Base-by-base conservation (phyloP, 805 yeast genomes). In the Tetrapisispora namnaoensis region DNA sequence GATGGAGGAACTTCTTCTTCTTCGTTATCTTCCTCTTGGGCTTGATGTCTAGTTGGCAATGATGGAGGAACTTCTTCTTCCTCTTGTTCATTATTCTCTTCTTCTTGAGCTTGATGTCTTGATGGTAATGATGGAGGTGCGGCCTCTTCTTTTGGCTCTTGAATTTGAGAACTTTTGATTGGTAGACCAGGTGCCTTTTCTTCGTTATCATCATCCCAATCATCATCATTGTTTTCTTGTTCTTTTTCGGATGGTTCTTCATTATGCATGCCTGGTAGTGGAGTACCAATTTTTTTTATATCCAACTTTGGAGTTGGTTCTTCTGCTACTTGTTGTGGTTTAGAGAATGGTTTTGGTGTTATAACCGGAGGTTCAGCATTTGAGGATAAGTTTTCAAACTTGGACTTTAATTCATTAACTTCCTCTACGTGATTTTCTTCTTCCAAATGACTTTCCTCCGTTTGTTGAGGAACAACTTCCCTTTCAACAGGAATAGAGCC, bases 401-500 rank as follows among this genome's bases (percentile, higher is more conserved):
- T 70, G 17, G 67, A 65, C 55, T 65, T 70, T 54, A 70, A 56
- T 40, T 68, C 66, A 21, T 64, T 53, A 30, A 70, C 69, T 42
- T 60, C 59, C 20, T 49, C 54, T 39, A 55, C 58, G 18, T 54
- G 60, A 14, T 66, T 65, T 8, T 53, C 54, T 17, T 53, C 56
- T 4, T 59, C 56, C n/a, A n/a, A n/a, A n/a, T 54, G 60, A 14
- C 65, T 65, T 8, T 53, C 54, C n/a, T 53, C 56, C 3, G 59
- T 56, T 47, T 68, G 69, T 22, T 52, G 18, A 4, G 57, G 46
- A 14, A 58, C 56, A 30, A 65, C 57, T 53, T 45, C 60, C 55
- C 44, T 70, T 77, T 16, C 35, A 28, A 27, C n/a, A 13, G 48
- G 24, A 21, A 27, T 7, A 7, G 44, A 35, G 32, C 41, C 47